A percentile compares a stretch with the other conserved stretches of the same genome.
These are phyloP conservation scores for Erodium trifolium DNA, from an alignment of 441 rosid species.

Conservation along the genomic window DNA sequence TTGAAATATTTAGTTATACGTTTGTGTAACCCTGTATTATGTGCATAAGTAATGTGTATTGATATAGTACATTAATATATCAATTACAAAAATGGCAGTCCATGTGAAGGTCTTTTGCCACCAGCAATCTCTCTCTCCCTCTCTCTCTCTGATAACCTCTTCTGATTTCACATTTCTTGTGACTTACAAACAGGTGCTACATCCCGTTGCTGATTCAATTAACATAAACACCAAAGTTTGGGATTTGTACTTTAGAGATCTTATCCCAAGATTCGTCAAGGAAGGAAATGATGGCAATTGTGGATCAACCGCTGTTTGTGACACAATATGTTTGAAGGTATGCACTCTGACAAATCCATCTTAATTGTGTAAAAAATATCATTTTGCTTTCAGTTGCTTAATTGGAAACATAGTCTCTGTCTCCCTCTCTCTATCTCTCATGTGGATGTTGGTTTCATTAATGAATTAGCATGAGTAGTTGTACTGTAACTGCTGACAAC, in stretches of 20 bases:
- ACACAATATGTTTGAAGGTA: slow-evolving; percentile 81
- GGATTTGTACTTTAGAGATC: slow-evolving; percentile 80
- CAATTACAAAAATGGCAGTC: background rate
- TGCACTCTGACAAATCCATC: slow-evolving; percentile 7
- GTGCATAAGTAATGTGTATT: background rate
- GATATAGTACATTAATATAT: background rate
- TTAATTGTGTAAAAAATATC: background rate
- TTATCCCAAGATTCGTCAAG: slow-evolving; percentile 66
- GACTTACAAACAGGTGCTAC: slow-evolving; percentile 46
- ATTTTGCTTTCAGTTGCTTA: background rate
- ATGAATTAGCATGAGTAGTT: no score
- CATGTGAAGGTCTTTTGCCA: background rate
- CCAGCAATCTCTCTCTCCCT: background rate
- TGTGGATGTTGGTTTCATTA: no score
- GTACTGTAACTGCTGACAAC: no score
- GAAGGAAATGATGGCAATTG: slow-evolving; percentile 84
- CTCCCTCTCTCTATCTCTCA: no score
- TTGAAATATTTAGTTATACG: background rate
- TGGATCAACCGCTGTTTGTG: slow-evolving; percentile 91
- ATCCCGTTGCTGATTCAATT: slow-evolving; percentile 60
- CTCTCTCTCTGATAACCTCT: background rate
- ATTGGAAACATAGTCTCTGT: background rate
- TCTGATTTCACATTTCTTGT: slow-evolving; percentile 5
- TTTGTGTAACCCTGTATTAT: background rate
- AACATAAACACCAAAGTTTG: slow-evolving; percentile 71